Conservation (phyloP, 495 filamentous ascomycete species). For the Tuber borchii region DNA sequence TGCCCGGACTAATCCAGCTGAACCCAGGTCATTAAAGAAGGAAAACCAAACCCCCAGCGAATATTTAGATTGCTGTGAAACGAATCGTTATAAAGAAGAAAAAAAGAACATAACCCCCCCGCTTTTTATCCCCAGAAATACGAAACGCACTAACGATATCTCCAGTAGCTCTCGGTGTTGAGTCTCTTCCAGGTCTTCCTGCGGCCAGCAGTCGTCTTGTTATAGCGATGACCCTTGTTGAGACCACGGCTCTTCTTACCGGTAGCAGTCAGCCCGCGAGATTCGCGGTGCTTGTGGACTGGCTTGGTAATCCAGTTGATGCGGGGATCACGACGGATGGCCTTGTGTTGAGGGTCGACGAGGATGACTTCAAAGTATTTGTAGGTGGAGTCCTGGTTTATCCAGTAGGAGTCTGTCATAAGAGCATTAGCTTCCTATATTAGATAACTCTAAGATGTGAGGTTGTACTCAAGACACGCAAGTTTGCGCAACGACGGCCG, state of each 20-base stretch:
- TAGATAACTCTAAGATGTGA: neutral
- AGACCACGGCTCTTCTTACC: slow-evolving; percentile 99
- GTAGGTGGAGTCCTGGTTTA: slow-evolving; percentile 99
- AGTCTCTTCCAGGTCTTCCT: slow-evolving; percentile 99
- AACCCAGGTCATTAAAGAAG: neutral
- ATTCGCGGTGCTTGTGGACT: slow-evolving; percentile 99
- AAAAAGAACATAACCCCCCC: neutral
- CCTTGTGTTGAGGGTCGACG: slow-evolving; percentile 99
- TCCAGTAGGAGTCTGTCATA: slow-evolving; percentile 83
- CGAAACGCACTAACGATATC: slow-evolving; percentile 23
- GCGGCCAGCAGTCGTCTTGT: slow-evolving; percentile 89
- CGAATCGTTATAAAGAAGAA: neutral
- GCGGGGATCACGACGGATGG: slow-evolving; percentile 94
- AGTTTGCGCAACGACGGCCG: slow-evolving; percentile 94
- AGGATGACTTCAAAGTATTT: slow-evolving; percentile 99
- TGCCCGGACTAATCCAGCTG: neutral
- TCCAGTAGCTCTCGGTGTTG: slow-evolving; percentile 93
- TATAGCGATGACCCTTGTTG: slow-evolving; percentile 97
- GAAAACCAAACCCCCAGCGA: slow-evolving; percentile 2
- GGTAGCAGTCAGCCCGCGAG: slow-evolving; percentile 89
- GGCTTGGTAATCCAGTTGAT: slow-evolving; percentile 99
- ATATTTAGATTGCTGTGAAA: neutral
- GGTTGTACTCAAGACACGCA: slow-evolving; percentile 72
- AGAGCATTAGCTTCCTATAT: neutral
- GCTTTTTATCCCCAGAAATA: neutral